Evolutionary conservation across 805 yeast species (phyloP).

Genomic region (Cyberlindnera mrakii): DNA sequence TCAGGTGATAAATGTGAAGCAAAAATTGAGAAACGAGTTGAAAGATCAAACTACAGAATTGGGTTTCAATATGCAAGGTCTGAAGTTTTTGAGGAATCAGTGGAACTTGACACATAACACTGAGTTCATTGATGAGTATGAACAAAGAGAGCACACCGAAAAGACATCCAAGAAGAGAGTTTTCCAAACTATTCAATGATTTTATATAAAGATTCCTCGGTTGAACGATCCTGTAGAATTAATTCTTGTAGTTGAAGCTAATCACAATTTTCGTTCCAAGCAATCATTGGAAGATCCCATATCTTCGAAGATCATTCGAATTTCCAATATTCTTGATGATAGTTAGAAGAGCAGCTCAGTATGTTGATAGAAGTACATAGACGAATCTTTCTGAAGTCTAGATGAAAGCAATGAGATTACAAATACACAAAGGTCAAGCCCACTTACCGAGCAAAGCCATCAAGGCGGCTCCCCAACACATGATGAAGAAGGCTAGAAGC

Average conservation of each 20-base stretch:
- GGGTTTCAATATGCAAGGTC: conserved; percentile 82
- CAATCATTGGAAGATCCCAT: too few species aligned
- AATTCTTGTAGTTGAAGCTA: too few species aligned
- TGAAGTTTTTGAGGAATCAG: conserved; percentile 64
- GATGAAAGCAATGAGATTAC: background rate
- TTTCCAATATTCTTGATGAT: background rate
- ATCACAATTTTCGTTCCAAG: too few species aligned
- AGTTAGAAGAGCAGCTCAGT: too few species aligned
- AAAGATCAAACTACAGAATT: conserved; percentile 47
- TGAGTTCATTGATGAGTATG: conserved; percentile 66
- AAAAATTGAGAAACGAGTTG: conserved; percentile 53
- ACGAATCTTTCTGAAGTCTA: background rate
- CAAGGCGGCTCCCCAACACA: conserved; percentile 62
- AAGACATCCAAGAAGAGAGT: conserved; percentile 65
- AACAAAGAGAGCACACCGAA: conserved; percentile 47
- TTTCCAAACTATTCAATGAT: conserved; percentile 44
- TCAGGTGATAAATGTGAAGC: conserved; percentile 59
- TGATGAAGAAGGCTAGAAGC: conserved; percentile 44
- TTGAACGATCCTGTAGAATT: background rate
- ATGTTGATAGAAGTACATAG: too few species aligned
- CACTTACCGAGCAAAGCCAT: conserved; percentile 77
- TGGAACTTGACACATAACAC: conserved; percentile 74
- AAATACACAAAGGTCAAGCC: conserved; percentile 38
- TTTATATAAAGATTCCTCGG: background rate
- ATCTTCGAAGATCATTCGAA: too few species aligned